phyloP scores from a whole-genome alignment of 371 early-diverging fungal species.

The Syncephalastrum contaminatum region DNA sequence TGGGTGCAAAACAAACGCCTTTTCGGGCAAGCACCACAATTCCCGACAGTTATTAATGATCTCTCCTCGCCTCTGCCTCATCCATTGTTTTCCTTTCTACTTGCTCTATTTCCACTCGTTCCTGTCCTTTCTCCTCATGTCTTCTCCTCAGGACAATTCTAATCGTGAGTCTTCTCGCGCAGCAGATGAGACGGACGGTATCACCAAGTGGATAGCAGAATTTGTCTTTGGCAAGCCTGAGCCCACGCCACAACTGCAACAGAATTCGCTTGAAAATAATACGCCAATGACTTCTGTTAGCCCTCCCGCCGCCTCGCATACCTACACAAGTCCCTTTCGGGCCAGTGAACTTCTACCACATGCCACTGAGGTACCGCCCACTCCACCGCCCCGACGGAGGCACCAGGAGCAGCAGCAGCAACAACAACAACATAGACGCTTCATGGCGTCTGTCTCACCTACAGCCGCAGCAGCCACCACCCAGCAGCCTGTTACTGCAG shows the following conservation, averaged over 20 bases:
- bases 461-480: not conserved
- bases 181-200: constrained; percentile 3
- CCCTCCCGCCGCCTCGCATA: not conserved
- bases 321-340: constrained; percentile 5
- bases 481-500: not conserved
- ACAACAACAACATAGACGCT: not conserved
- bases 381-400: constrained; percentile 7
- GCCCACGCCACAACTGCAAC: not conserved
- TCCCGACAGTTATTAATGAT: no score
- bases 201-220: constrained; percentile 10
- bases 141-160: no score
- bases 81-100: no score
- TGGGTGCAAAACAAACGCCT: no score
- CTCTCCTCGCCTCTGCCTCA: no score
- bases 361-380: constrained; percentile 2
- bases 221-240: constrained; percentile 14
- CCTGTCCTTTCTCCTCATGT: no score
- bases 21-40: no score
- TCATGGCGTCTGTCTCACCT: constrained; percentile 1
- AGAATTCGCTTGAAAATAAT: not conserved
- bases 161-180: no score
- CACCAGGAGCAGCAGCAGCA: not conserved
- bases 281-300: not conserved
- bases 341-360: not conserved
- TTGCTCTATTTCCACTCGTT: no score